These are phyloP conservation scores for Chalciporus piperatus DNA, from an alignment of 768 basidiomycete species.

Conservation along the genomic window DNA sequence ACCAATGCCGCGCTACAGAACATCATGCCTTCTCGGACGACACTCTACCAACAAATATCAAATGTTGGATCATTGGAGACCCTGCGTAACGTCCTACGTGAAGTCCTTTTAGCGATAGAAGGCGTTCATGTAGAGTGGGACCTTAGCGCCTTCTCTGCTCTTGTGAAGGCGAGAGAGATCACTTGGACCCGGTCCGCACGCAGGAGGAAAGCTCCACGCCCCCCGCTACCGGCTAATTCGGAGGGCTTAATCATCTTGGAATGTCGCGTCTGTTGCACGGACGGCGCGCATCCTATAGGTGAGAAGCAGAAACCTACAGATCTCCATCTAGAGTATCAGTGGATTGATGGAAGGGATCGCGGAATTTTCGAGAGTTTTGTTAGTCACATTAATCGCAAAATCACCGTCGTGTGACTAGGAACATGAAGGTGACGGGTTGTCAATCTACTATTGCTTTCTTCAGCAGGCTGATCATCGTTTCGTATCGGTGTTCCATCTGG, in stretches of 20 bases:
- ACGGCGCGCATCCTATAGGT: constrained; percentile 10
- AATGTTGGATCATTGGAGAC: constrained; percentile 5
- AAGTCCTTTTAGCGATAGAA: constrained; percentile 35
- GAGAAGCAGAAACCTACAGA: constrained; percentile 8
- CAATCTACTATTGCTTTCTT: too few relatives aligned
- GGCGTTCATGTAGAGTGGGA: constrained; percentile 19
- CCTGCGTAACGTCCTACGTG: constrained; percentile 22
- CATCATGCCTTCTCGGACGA: constrained; percentile 60
- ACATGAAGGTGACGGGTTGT: background rate
- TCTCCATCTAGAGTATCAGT: constrained; percentile 43
- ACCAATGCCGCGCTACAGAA: constrained; percentile 42
- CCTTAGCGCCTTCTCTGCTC: constrained; percentile 3
- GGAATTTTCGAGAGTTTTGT: constrained; percentile 63
- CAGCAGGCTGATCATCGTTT: too few relatives aligned
- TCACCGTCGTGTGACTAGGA: constrained; percentile 15
- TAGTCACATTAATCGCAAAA: constrained; percentile 59
- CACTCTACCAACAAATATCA: constrained; percentile 41
- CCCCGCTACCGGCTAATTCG: background rate
- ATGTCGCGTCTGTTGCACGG: constrained; percentile 25
- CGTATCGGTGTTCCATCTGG: too few relatives aligned
- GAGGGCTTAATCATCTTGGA: constrained; percentile 14
- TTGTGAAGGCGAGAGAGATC: constrained; percentile 36
- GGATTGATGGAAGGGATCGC: constrained; percentile 61
- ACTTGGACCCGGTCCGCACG: constrained; percentile 73
- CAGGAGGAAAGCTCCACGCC: constrained; percentile 37